Evolutionary conservation across 2,329 filamentous ascomycete species (phyloP).

Genomic region (Aspergillus ibericus): DNA sequence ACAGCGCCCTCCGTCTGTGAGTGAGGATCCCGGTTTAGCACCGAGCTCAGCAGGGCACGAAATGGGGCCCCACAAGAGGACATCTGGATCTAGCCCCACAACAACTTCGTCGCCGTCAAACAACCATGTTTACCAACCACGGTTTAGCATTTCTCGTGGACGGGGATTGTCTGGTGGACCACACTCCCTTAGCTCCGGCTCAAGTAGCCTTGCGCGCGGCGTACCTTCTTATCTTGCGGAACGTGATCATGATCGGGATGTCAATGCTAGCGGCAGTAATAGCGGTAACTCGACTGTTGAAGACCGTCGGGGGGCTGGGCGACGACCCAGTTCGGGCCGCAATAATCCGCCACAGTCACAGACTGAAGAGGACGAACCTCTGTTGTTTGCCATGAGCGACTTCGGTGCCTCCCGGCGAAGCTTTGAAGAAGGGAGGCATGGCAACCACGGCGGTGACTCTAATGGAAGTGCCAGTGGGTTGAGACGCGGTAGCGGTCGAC

Average conservation of each 20-base stretch:
- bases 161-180: constrained; percentile 39
- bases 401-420: constrained; percentile 45
- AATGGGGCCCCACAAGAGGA: constrained; percentile 20
- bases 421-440: constrained; percentile 41
- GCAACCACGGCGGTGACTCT: constrained; percentile 33
- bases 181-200: constrained; percentile 42
- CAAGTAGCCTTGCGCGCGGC: constrained; percentile 42
- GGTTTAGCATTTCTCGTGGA: constrained; percentile 38
- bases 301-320: constrained; percentile 35
- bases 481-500: constrained; percentile 38
- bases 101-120: constrained; percentile 34
- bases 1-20: constrained; percentile 14
- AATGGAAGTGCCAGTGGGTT: constrained; percentile 27
- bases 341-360: constrained; percentile 29
- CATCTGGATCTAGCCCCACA: constrained; percentile 24
- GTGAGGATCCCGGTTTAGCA: constrained; percentile 23
- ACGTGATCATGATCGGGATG: constrained; percentile 40
- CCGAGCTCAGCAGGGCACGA: constrained; percentile 23
- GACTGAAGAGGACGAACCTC: constrained; percentile 46
- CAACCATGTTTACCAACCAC: constrained; percentile 38
- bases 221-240: constrained; percentile 35
- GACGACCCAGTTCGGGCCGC: constrained; percentile 37
- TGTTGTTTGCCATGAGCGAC: constrained; percentile 50
- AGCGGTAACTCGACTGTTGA: constrained; percentile 39
- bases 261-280: constrained; percentile 42